Base-by-base conservation (phyloP, 2,329 filamentous ascomycete genomes). In the Ilyonectria destructans region DNA sequence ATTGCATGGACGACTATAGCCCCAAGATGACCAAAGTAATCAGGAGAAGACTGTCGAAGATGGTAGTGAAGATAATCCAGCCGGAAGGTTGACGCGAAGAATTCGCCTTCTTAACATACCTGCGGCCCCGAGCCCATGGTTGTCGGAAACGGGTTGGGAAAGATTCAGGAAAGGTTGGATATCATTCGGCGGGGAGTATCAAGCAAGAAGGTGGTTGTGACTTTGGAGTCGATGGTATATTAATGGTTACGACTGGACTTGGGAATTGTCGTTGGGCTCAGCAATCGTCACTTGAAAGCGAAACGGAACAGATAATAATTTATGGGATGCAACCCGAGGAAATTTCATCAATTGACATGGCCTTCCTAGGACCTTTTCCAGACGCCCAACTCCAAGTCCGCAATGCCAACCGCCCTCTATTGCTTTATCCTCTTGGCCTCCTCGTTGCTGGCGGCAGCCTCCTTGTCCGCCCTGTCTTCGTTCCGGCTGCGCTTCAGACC, bases 401-500 rank as follows among this genome's bases (percentile, higher is more conserved):
- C 58, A 69, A 73, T 73, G 67, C 37, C 48, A 52, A 45, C 33
- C 61, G 43, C 12, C 58, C 56, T 67, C 74, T 74, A 80, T 70
- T 80, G 73, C 74, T 80, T 82, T 67, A 74, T 65, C 69, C 80
- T 79, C 75, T 83, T 82, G 55, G 80, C 73, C 37, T 82, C 82
- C 31, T 84, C 82, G 46, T 83, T 79, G 23, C 77, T 78, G 19
- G 76, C 70, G 9, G 75, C 81, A 65, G 85, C 83, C 73, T 84
- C 85, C 65, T 83, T 86, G 58, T 87, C 81, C 67, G 84, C 84
- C 17, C 77, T 84, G 4, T 84, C 85, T 58, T 88, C 89, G 70
- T 91, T 91, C 62, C 94, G 89, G 71, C 88, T 90, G 73, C 96
- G 88, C 89, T 98, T 99, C 74, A 99, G 83, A 74, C 95, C 96